phyloP scores from a whole-genome alignment of 495 filamentous ascomycete species.

The Podospora pseudoanserina region DNA sequence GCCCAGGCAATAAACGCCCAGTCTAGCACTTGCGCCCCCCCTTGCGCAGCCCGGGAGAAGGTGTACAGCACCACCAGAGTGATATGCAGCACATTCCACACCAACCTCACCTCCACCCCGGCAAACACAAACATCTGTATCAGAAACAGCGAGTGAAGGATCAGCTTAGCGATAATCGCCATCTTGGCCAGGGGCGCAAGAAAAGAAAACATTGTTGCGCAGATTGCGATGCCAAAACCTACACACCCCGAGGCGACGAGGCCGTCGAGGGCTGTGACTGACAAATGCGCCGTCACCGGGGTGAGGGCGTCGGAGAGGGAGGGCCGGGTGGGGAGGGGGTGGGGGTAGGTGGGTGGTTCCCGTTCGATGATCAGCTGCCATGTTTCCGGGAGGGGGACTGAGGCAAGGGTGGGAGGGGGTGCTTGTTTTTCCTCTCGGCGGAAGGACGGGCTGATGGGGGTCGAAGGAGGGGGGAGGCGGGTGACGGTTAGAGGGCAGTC shows the following conservation, averaged over 20 bases:
- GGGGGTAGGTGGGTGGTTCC: slow-evolving; percentile 15
- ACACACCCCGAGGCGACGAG: slow-evolving; percentile 23
- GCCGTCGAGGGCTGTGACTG: slow-evolving; percentile 26
- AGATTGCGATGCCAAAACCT: slow-evolving; percentile 23
- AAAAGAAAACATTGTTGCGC: slow-evolving; percentile 17
- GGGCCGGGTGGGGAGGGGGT: slow-evolving; percentile 16
- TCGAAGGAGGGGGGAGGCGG: not conserved
- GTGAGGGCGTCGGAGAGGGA: slow-evolving; percentile 20
- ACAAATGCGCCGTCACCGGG: slow-evolving; percentile 18
- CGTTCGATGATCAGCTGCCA: slow-evolving; percentile 27
- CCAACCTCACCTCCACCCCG: slow-evolving; percentile 17
- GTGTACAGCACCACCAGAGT: slow-evolving; percentile 19
- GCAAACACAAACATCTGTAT: slow-evolving; percentile 24
- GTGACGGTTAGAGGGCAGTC: slow-evolving; percentile 25
- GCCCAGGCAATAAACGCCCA: slow-evolving; percentile 24
- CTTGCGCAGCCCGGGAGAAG: not conserved
- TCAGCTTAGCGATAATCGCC: slow-evolving; percentile 17
- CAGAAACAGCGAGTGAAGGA: slow-evolving; percentile 20
- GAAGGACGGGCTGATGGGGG: not conserved
- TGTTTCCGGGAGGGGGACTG: slow-evolving; percentile 13
- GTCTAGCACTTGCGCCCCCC: slow-evolving; percentile 9
- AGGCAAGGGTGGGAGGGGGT: slow-evolving; percentile 9
- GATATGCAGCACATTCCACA: slow-evolving; percentile 25
- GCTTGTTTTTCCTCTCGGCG: not conserved
- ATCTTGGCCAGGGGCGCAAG: slow-evolving; percentile 17